Conservation (phyloP, 208 protist species). For the Acanthamoeba culbertsoni region DNA sequence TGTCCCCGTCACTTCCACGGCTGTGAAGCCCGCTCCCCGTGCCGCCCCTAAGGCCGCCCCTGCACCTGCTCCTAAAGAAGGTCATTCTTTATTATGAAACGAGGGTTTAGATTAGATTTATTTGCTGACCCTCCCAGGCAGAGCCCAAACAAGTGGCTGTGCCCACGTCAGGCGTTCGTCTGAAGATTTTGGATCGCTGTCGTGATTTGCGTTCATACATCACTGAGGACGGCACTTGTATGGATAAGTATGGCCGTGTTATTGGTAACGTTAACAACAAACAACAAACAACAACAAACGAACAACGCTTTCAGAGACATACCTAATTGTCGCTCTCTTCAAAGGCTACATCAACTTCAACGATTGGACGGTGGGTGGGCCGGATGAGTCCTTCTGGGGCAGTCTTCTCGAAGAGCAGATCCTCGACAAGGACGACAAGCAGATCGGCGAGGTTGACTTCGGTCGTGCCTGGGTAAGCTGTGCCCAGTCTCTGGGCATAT, state of each 20-base stretch:
- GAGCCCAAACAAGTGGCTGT: not conserved
- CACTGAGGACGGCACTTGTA: slow-evolving; percentile 50
- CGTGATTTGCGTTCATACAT: slow-evolving; percentile 32
- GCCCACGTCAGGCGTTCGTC: not conserved
- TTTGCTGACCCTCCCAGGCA: not conserved
- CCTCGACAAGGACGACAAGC: slow-evolving; percentile 57
- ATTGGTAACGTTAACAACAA: too few relatives aligned
- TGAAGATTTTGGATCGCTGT: slow-evolving; percentile 42
- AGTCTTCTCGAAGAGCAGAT: slow-evolving; percentile 35
- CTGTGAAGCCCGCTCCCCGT: not conserved
- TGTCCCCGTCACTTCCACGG: not conserved
- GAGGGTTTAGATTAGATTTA: too few relatives aligned
- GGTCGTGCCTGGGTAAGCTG: not conserved
- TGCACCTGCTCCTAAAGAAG: not conserved
- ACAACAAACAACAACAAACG: too few relatives aligned
- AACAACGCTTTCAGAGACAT: too few relatives aligned
- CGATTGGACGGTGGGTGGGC: slow-evolving; percentile 30
- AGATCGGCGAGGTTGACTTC: slow-evolving; percentile 41
- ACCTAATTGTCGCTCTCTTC: not conserved
- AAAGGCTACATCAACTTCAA: slow-evolving; percentile 36
- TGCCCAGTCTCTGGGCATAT: not conserved
- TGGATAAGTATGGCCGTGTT: not conserved
- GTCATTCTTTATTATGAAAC: not conserved
- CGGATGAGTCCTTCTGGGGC: slow-evolving; percentile 55
- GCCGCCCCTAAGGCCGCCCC: slow-evolving; percentile 45